Evolutionary conservation across 1,284 basidiomycete species (phyloP).

Genomic region (Pseudozyma pruni): DNA sequence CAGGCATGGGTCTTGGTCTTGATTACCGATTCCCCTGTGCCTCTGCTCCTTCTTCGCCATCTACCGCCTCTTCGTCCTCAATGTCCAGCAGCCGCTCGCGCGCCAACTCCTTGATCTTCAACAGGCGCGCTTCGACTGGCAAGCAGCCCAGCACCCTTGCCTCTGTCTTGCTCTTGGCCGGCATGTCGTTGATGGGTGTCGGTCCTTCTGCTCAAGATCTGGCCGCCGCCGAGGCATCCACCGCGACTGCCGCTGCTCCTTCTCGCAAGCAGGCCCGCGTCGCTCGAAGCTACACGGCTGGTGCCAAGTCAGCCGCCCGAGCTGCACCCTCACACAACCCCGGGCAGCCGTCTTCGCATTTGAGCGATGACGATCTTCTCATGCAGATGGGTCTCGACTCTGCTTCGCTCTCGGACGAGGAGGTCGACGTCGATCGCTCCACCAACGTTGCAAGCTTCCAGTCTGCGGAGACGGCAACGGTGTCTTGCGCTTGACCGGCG

Average conservation of each 20-base stretch:
- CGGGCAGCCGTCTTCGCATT: conserved; percentile 52
- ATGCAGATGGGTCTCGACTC: conserved; percentile 36
- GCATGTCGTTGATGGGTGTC: conserved; percentile 37
- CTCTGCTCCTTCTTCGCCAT: conserved; percentile 39
- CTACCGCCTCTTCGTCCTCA: conserved; percentile 38
- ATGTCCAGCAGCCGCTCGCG: conserved; percentile 23
- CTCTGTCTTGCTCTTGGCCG: conserved; percentile 22
- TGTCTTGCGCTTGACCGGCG: conserved; percentile 27
- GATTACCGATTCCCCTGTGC: conserved; percentile 38
- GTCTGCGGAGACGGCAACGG: not conserved
- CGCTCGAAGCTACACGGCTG: conserved; percentile 10
- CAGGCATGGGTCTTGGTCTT: conserved; percentile 33
- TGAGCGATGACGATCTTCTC: conserved; percentile 45
- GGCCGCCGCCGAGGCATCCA: conserved; percentile 14
- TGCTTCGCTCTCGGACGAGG: conserved; percentile 32
- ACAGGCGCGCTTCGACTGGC: conserved; percentile 1
- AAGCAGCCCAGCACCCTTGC: conserved; percentile 26
- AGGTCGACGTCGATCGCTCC: conserved; percentile 6
- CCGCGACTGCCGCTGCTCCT: conserved; percentile 1
- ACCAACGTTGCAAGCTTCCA: conserved; percentile 6
- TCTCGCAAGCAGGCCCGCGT: conserved; percentile 23
- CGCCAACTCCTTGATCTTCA: conserved; percentile 7
- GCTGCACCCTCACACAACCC: conserved; percentile 11
- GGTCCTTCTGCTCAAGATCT: conserved; percentile 19
- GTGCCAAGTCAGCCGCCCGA: conserved; percentile 2